These are phyloP conservation scores for Beauveria brongniartii DNA, from an alignment of 2,329 filamentous ascomycete genomes.

Conservation along the genomic window DNA sequence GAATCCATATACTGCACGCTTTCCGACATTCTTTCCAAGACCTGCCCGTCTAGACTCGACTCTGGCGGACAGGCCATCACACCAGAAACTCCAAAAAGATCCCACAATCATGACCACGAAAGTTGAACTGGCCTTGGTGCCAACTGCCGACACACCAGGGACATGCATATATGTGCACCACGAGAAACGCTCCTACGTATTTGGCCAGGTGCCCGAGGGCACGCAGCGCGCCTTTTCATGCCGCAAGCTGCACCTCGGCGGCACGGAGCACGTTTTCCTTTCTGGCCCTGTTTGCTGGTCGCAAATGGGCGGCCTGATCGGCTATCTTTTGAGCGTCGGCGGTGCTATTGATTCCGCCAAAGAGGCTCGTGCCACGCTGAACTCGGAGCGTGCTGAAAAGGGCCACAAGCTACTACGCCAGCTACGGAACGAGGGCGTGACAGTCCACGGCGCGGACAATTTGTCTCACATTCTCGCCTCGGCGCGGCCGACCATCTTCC, in stretches of 20 bases:
- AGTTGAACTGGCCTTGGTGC: constrained; percentile 69
- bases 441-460: constrained; percentile 75
- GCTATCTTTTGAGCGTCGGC: constrained; percentile 76
- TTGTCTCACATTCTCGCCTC: constrained; percentile 75
- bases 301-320: constrained; percentile 72
- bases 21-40: neutral
- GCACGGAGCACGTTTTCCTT: constrained; percentile 72
- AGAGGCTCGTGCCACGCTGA: constrained; percentile 31
- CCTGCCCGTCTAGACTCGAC: neutral
- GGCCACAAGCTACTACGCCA: constrained; percentile 23
- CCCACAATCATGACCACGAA: constrained; percentile 56
- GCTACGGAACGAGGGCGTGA: constrained; percentile 32
- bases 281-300: constrained; percentile 70
- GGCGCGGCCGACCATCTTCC: constrained; percentile 74
- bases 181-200: constrained; percentile 73
- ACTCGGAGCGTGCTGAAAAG: constrained; percentile 32
- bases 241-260: constrained; percentile 55
- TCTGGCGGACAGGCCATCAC: neutral
- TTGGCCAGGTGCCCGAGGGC: constrained; percentile 77
- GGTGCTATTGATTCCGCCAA: constrained; percentile 49
- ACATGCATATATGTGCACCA: constrained; percentile 72
- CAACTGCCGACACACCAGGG: constrained; percentile 81
- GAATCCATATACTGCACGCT: neutral
- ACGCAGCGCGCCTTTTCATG: constrained; percentile 70
- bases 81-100: constrained; percentile 13